Evolutionary conservation across 2,329 filamentous ascomycete species (phyloP).

Genomic region (Ilyonectria robusta): DNA sequence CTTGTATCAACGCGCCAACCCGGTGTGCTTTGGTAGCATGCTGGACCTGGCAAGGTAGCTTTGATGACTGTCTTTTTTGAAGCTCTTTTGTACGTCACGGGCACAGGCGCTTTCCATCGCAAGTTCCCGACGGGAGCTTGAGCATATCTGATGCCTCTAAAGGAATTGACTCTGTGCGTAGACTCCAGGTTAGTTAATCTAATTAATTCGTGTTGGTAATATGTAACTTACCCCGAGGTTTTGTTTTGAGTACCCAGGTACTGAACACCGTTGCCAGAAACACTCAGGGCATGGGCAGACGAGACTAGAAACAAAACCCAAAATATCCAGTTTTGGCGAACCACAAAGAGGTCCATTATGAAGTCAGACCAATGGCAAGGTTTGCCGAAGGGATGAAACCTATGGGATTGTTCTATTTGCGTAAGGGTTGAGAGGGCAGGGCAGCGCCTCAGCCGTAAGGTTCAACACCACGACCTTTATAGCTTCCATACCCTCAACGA

Average conservation of each 20-base stretch:
- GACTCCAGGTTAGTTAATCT: not conserved
- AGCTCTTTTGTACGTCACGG: not conserved
- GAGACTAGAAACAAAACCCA: constrained; percentile 4
- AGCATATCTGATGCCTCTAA: constrained; percentile 15
- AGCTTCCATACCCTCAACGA: too few species aligned
- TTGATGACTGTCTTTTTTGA: not conserved
- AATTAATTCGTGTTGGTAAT: accelerated
- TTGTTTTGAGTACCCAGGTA: constrained; percentile 11
- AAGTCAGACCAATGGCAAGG: not conserved
- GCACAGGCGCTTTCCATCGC: constrained; percentile 9
- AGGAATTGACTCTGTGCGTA: constrained; percentile 8
- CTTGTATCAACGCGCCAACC: not conserved
- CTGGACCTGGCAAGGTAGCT: constrained; percentile 1
- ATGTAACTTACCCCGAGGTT: constrained; percentile 1
- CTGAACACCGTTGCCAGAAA: not conserved
- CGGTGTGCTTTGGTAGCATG: constrained; percentile 3
- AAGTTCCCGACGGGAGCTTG: constrained; percentile 14
- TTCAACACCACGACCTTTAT: too few species aligned
- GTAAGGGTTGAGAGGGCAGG: too few species aligned
- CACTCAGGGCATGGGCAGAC: not conserved
- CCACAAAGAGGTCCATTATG: not conserved
- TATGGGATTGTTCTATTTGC: too few species aligned
- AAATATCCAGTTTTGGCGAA: not conserved
- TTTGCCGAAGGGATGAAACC: too few species aligned
- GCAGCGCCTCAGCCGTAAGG: too few species aligned